phyloP scores from a whole-genome alignment of 2,329 filamentous ascomycete species.

The Trichophyton mentagrophytes region DNA sequence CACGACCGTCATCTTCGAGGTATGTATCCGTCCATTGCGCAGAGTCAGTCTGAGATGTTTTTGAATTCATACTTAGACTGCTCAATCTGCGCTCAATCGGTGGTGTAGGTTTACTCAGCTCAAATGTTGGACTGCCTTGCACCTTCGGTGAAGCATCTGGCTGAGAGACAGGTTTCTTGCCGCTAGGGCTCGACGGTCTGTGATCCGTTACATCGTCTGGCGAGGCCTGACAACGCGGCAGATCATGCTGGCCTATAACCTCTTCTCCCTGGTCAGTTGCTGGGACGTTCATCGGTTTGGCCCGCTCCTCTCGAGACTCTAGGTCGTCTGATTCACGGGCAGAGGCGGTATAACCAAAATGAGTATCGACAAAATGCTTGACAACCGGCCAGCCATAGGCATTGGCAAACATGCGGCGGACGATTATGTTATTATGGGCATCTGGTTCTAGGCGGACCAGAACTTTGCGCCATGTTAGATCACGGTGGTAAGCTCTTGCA shows the following conservation, averaged over 20 bases:
- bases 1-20: slow-evolving; percentile 11
- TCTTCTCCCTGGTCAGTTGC: slow-evolving; percentile 55
- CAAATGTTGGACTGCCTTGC: background rate
- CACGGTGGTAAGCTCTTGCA: slow-evolving; percentile 82
- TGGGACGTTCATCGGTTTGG: slow-evolving; percentile 44
- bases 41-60: slow-evolving; percentile 10
- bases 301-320: slow-evolving; percentile 55
- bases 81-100: background rate
- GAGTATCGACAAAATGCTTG: slow-evolving; percentile 86
- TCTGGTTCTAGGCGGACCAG: slow-evolving; percentile 90
- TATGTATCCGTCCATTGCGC: slow-evolving; percentile 14
- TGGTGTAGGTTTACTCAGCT: background rate
- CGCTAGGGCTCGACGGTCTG: background rate
- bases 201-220: background rate
- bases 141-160: background rate
- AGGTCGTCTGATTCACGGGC: slow-evolving; percentile 55
- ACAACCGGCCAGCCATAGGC: slow-evolving; percentile 96
- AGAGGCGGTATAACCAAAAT: slow-evolving; percentile 66
- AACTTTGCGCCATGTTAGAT: slow-evolving; percentile 90
- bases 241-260: slow-evolving; percentile 40
- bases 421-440: slow-evolving; percentile 96
- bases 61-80: slow-evolving; percentile 8
- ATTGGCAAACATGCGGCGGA: slow-evolving; percentile 91
- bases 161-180: background rate
- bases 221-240: background rate